These are phyloP conservation scores for Hyphopichia pseudoburtonii DNA, from an alignment of 1,139 yeast genomes.

Conservation along the genomic window DNA sequence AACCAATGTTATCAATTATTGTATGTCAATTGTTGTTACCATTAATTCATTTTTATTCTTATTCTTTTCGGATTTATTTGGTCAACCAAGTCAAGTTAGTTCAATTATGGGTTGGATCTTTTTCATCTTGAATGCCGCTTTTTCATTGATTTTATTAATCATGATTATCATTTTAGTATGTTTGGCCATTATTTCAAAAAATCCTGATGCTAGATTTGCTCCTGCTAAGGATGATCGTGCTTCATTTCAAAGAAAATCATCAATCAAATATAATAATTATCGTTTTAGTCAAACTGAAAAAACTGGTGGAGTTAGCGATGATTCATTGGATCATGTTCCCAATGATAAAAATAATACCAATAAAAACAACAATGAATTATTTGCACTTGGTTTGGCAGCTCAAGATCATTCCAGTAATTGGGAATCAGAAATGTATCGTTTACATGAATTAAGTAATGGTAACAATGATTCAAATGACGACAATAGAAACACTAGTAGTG, in stretches of 20 bases:
- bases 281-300: background rate
- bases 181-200: conserved; percentile 62
- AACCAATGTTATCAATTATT: conserved; percentile 65
- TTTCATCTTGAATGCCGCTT: conserved; percentile 76
- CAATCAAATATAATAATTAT: conserved; percentile 20
- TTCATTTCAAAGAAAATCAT: conserved; percentile 66
- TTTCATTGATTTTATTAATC: conserved; percentile 61
- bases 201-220: conserved; percentile 80
- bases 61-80: conserved; percentile 71
- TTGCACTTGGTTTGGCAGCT: conserved; percentile 68
- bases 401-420: conserved; percentile 69
- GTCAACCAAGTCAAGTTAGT: conserved; percentile 64
- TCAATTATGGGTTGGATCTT: conserved; percentile 83
- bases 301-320: too few species aligned
- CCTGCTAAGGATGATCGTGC: conserved; percentile 85
- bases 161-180: conserved; percentile 58
- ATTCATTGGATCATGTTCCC: background rate
- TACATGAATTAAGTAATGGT: conserved; percentile 31
- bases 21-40: conserved; percentile 63
- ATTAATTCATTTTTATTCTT: conserved; percentile 71
- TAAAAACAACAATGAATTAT: conserved; percentile 52
- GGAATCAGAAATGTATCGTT: conserved; percentile 63
- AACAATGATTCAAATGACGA: conserved; percentile 13
- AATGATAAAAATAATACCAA: too few species aligned
- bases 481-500: conserved; percentile 10